Conservation (phyloP, 73 alveolate genomes). For the Paramecium sexaurelia region DNA sequence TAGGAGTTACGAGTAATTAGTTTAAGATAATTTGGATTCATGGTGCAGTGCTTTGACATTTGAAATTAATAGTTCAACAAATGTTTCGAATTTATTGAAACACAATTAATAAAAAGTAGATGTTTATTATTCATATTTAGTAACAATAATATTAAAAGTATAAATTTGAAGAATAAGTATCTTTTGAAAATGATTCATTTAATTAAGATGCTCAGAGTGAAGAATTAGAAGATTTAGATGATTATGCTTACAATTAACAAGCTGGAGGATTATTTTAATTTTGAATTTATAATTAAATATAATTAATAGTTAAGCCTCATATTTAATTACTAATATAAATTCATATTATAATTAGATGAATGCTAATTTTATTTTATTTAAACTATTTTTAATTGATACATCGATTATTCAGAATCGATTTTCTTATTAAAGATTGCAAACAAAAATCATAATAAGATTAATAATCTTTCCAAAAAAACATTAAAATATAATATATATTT, state of each 20-base stretch:
- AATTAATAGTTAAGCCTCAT: background rate
- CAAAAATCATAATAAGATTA: too few relatives aligned
- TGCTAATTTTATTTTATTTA: too few relatives aligned
- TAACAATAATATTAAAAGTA: background rate
- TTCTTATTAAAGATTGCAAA: too few relatives aligned
- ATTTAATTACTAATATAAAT: background rate
- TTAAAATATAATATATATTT: too few relatives aligned
- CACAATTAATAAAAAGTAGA: slow-evolving; percentile 13
- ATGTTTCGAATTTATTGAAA: background rate
- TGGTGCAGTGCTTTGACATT: slow-evolving; percentile 87
- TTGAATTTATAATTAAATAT: background rate
- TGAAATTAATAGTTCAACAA: background rate
- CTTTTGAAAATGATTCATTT: slow-evolving; percentile 42
- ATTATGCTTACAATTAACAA: background rate
- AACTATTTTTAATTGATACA: too few relatives aligned
- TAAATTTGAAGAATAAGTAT: background rate
- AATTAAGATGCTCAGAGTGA: slow-evolving; percentile 34
- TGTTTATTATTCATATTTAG: background rate
- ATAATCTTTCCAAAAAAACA: too few relatives aligned
- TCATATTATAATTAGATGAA: too few relatives aligned
- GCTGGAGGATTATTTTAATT: background rate
- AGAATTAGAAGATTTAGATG: slow-evolving; percentile 16
- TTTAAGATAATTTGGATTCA: slow-evolving; percentile 83
- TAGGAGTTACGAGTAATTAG: slow-evolving; percentile 69
- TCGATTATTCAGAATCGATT: too few relatives aligned